phyloP scores from a whole-genome alignment of 1,284 basidiomycete species.

The Inonotus obliquus region DNA sequence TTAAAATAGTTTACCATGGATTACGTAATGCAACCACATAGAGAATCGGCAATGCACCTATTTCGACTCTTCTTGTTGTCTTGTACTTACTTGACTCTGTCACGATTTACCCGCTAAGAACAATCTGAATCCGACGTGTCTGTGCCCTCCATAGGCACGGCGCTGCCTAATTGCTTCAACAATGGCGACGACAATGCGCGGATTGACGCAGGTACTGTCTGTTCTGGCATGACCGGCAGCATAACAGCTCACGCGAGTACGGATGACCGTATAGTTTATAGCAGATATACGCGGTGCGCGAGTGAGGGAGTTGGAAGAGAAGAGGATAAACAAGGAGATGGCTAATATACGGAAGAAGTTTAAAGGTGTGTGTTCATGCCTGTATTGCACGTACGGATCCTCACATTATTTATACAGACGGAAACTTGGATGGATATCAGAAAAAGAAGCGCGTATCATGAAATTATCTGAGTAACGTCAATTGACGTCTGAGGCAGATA shows the following conservation, averaged over 20 bases:
- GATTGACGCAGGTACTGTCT: constrained; percentile 72
- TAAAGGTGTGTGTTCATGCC: constrained; percentile 58
- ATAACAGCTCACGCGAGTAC: background rate
- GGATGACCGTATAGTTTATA: constrained; percentile 72
- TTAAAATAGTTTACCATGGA: background rate
- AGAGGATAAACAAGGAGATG: constrained; percentile 99
- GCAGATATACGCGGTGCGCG: constrained; percentile 93
- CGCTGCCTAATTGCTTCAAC: constrained; percentile 22
- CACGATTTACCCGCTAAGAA: background rate
- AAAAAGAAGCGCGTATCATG: constrained; percentile 82
- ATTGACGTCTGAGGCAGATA: constrained; percentile 49
- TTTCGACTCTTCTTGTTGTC: no score
- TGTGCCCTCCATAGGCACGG: background rate
- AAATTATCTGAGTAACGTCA: constrained; percentile 14
- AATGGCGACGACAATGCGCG: constrained; percentile 88
- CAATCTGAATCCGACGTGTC: background rate
- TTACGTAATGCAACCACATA: background rate
- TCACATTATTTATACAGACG: constrained; percentile 52
- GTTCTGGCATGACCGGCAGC: background rate
- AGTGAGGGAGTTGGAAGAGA: constrained; percentile 89
- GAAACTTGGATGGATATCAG: constrained; percentile 96
- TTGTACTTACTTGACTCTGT: background rate
- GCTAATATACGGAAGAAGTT: constrained; percentile 99
- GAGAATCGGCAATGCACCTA: no score
- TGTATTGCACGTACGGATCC: background rate